phyloP scores from a whole-genome alignment of 768 basidiomycete genomes.

The Gymnopilus junonius region DNA sequence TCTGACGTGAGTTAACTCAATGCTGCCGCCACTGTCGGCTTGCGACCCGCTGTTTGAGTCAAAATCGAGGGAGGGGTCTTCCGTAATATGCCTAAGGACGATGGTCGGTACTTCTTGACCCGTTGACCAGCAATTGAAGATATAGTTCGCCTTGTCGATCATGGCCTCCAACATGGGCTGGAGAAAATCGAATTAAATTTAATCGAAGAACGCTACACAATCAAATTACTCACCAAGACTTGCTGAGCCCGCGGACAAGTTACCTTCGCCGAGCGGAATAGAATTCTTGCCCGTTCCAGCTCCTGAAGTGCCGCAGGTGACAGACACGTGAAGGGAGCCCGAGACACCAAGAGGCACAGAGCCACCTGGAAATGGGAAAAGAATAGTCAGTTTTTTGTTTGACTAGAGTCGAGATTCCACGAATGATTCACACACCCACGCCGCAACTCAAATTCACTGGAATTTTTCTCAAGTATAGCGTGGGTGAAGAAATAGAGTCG shows the following conservation, averaged over 20 bases:
- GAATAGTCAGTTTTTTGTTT: conserved; percentile 3
- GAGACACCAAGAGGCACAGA: conserved; percentile 57
- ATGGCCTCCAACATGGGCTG: conserved; percentile 54
- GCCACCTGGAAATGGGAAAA: conserved; percentile 42
- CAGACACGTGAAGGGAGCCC: conserved; percentile 69
- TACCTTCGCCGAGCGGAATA: conserved; percentile 50
- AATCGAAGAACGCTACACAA: neutral
- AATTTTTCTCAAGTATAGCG: conserved; percentile 4
- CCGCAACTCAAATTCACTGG: conserved; percentile 13
- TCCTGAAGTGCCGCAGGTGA: conserved; percentile 67
- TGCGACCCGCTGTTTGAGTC: conserved; percentile 22
- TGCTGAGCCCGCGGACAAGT: conserved; percentile 49
- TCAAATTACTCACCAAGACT: conserved; percentile 43
- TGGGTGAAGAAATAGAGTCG: conserved; percentile 1
- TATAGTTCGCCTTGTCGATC: conserved; percentile 55
- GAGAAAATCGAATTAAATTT: conserved; percentile 1
- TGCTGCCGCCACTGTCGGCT: neutral
- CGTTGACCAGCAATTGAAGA: conserved; percentile 50
- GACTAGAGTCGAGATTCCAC: neutral
- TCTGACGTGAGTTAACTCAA: conserved; percentile 9
- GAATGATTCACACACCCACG: conserved; percentile 21
- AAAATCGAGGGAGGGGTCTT: conserved; percentile 28
- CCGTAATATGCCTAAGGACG: conserved; percentile 41
- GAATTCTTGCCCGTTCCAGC: conserved; percentile 50
- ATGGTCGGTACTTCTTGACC: conserved; percentile 49